Percentiles rank a stretch among this genome's conserved stretches.
Evolutionary conservation across 2,329 filamentous ascomycete species (phyloP).

Genomic region (Zymoseptoria ardabiliae): DNA sequence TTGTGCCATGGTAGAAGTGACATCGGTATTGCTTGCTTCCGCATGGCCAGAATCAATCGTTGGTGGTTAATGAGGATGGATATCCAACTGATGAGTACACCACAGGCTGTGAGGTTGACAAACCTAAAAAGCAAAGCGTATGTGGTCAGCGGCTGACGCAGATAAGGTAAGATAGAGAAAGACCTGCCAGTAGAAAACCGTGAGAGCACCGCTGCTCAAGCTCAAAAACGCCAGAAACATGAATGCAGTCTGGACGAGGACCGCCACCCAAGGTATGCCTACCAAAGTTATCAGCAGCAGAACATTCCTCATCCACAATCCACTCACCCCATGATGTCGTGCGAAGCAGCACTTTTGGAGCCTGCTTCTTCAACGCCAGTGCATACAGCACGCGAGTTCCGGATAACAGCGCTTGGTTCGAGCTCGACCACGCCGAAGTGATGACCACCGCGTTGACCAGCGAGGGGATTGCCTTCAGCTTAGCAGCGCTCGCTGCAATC

Average conservation of each 20-base stretch:
- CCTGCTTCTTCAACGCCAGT: conserved; percentile 56
- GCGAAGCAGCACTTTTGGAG: conserved; percentile 47
- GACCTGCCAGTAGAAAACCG: conserved; percentile 54
- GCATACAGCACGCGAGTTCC: conserved; percentile 47
- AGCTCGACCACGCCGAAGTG: conserved; percentile 56
- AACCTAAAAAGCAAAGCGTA: not conserved
- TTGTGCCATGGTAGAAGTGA: conserved; percentile 29
- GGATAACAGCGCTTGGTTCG: conserved; percentile 48
- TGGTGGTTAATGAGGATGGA: conserved; percentile 19
- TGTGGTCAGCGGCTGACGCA: not conserved
- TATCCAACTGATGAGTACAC: conserved; percentile 56
- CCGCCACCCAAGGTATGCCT: conserved; percentile 22
- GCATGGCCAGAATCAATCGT: conserved; percentile 19
- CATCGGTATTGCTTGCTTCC: conserved; percentile 19
- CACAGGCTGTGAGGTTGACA: conserved; percentile 50
- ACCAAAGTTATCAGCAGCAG: conserved; percentile 37
- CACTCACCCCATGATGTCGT: conserved; percentile 22
- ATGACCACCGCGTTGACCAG: conserved; percentile 66
- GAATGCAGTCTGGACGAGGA: conserved; percentile 21
- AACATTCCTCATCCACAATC: conserved; percentile 2
- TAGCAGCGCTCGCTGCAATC: conserved; percentile 54
- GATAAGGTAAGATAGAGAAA: not conserved
- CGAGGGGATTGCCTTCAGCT: conserved; percentile 53
- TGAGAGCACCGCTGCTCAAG: conserved; percentile 43
- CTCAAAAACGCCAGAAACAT: conserved; percentile 26